These are phyloP conservation scores for Heliosperma pusillum DNA, from an alignment of 148 eudicot genomes.

Conservation along the genomic window DNA sequence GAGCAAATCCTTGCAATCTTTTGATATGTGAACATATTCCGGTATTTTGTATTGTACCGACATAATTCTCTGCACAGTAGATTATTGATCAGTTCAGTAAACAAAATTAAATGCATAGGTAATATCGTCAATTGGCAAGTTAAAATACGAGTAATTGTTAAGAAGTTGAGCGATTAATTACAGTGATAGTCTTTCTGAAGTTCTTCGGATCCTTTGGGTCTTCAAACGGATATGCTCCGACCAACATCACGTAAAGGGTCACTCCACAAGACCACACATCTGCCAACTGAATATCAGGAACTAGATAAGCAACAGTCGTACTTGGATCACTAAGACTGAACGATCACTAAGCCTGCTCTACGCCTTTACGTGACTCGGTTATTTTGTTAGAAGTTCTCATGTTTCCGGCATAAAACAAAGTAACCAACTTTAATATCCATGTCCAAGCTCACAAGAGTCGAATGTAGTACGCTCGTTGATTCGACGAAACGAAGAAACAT, in stretches of 20 bases:
- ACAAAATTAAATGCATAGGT: background rate
- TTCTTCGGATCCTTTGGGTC: conserved; percentile 76
- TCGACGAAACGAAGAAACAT: no score
- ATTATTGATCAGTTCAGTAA: background rate
- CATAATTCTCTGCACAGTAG: conserved; percentile 61
- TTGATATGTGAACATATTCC: conserved; percentile 77
- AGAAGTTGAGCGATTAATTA: conserved; percentile 16
- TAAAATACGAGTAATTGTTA: background rate
- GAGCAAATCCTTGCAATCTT: conserved; percentile 64
- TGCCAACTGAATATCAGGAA: conserved; percentile 49
- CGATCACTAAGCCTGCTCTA: no score
- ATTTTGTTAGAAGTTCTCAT: no score
- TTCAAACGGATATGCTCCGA: conserved; percentile 85
- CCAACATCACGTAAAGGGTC: conserved; percentile 82
- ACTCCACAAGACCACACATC: conserved; percentile 96
- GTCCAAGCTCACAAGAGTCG: no score
- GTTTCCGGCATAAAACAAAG: no score
- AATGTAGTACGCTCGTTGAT: no score
- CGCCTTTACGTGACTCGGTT: no score
- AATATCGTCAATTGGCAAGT: background rate
- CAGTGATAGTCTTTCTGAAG: conserved; percentile 70
- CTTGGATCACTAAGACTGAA: no score
- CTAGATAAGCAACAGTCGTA: background rate
- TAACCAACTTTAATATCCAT: no score
- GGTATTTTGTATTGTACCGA: conserved; percentile 71